Evolutionary conservation across 106 monocot genomes (phyloP).

Genomic region (Phalaenopsis equestris): DNA sequence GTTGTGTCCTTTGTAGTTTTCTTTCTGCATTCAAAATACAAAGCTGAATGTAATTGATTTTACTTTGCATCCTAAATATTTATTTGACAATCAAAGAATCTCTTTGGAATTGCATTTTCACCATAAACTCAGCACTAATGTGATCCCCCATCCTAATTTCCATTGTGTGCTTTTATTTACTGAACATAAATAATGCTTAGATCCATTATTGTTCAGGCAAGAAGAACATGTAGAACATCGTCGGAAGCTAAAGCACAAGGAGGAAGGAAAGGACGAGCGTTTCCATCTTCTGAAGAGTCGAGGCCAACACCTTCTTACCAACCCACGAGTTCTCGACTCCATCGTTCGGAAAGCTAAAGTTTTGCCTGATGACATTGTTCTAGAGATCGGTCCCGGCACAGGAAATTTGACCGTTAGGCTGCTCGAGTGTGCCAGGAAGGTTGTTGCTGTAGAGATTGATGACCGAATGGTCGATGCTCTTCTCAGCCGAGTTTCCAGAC

Average conservation of each 20-base stretch:
- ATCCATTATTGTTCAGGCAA: constrained; percentile 5
- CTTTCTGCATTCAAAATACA: no score
- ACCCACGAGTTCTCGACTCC: constrained; percentile 41
- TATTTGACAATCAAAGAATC: neutral
- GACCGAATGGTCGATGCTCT: constrained; percentile 71
- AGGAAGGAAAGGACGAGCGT: constrained; percentile 2
- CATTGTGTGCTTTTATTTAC: neutral
- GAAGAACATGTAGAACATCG: neutral
- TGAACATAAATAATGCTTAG: neutral
- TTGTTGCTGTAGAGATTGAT: constrained; percentile 81
- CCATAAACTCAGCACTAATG: neutral
- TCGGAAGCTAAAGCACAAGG: neutral
- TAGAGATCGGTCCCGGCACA: constrained; percentile 71
- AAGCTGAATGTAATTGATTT: no score
- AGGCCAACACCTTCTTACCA: constrained; percentile 55
- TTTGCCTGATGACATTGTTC: constrained; percentile 38
- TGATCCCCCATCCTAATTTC: neutral
- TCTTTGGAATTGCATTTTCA: neutral
- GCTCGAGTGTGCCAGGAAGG: constrained; percentile 35
- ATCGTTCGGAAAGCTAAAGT: constrained; percentile 28
- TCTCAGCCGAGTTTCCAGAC: constrained; percentile 18
- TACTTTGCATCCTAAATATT: neutral
- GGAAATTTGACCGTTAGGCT: constrained; percentile 73
- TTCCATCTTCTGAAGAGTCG: constrained; percentile 38
- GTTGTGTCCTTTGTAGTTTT: no score